phyloP scores from a whole-genome alignment of 176 grass and related monocot genomes.

The Triticum dicoccoides region DNA sequence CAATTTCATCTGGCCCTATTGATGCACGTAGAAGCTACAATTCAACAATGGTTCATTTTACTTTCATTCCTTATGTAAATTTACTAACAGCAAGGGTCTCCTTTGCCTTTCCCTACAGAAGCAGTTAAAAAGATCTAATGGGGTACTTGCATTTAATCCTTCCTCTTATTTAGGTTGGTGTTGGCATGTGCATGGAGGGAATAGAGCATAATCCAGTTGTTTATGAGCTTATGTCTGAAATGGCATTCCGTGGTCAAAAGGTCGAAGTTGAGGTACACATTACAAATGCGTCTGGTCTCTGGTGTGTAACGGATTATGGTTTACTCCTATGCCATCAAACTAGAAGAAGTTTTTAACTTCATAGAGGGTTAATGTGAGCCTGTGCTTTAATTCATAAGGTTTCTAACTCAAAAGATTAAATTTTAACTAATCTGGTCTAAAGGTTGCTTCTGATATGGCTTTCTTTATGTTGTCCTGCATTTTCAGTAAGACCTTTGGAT shows the following conservation, averaged over 20 bases:
- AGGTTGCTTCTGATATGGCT: not conserved
- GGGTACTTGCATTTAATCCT: not conserved
- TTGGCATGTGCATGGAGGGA: slow-evolving; percentile 99
- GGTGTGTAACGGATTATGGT: not conserved
- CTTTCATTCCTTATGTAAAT: slow-evolving; percentile 16
- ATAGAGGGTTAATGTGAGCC: not conserved
- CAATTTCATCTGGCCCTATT: slow-evolving; percentile 79
- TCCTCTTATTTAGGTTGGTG: slow-evolving; percentile 63
- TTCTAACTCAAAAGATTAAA: not conserved
- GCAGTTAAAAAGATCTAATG: not conserved
- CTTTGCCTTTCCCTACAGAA: not conserved
- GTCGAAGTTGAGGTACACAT: slow-evolving; percentile 73
- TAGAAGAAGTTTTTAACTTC: not conserved
- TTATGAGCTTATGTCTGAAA: slow-evolving; percentile 98
- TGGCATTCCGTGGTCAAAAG: slow-evolving; percentile 79
- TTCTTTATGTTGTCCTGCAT: not conserved
- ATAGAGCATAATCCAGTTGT: slow-evolving; percentile 99
- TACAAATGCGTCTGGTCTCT: slow-evolving; percentile 14
- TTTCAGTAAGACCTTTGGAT: not conserved
- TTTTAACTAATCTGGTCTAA: not conserved
- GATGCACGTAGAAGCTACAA: slow-evolving; percentile 70
- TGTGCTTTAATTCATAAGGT: not conserved
- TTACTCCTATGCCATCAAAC: slow-evolving; percentile 4
- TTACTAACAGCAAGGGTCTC: not conserved
- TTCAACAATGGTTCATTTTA: slow-evolving; percentile 80